A percentile compares a stretch with the other conserved stretches of the same genome.
Conservation (phyloP, 768 basidiomycete genomes). For the Boletus subparvulus region DNA sequence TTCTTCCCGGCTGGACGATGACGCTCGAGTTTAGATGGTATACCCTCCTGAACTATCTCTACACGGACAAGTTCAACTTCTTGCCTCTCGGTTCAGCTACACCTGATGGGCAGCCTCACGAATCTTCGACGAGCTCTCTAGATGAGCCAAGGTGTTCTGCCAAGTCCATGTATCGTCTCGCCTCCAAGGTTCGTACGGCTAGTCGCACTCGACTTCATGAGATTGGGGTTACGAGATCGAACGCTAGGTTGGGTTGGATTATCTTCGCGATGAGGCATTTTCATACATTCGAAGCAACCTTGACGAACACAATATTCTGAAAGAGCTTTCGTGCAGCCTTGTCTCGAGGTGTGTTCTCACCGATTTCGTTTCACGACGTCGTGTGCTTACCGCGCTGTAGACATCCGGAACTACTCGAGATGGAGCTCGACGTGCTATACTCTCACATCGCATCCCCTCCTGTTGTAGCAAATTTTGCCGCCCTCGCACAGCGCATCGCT, state of each 20-base stretch:
- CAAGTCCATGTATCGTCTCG: slow-evolving; percentile 47
- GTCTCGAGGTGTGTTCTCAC: slow-evolving; percentile 11
- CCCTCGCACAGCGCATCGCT: slow-evolving; percentile 14
- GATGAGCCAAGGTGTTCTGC: slow-evolving; percentile 36
- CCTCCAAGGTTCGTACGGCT: slow-evolving; percentile 33
- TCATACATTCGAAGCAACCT: slow-evolving; percentile 15
- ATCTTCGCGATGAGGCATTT: slow-evolving; percentile 17
- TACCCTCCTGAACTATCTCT: slow-evolving; percentile 41
- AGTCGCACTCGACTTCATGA: not conserved
- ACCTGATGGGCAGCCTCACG: not conserved
- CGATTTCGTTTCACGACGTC: not conserved
- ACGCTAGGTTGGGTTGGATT: slow-evolving; percentile 20
- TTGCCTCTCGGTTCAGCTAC: slow-evolving; percentile 27
- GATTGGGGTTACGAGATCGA: not conserved
- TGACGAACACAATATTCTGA: slow-evolving; percentile 22
- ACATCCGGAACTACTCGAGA: slow-evolving; percentile 13
- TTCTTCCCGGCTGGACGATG: too few relatives aligned
- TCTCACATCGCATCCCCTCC: not conserved
- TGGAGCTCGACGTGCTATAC: slow-evolving; percentile 18
- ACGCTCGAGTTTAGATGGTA: slow-evolving; percentile 31
- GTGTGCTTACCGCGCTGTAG: not conserved
- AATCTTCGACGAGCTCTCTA: slow-evolving; percentile 1
- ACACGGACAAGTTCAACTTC: slow-evolving; percentile 36
- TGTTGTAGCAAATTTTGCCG: slow-evolving; percentile 12
- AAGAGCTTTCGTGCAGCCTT: slow-evolving; percentile 22